Conservation (phyloP, 148 eudicot species). For the Beta vulgaris region DNA sequence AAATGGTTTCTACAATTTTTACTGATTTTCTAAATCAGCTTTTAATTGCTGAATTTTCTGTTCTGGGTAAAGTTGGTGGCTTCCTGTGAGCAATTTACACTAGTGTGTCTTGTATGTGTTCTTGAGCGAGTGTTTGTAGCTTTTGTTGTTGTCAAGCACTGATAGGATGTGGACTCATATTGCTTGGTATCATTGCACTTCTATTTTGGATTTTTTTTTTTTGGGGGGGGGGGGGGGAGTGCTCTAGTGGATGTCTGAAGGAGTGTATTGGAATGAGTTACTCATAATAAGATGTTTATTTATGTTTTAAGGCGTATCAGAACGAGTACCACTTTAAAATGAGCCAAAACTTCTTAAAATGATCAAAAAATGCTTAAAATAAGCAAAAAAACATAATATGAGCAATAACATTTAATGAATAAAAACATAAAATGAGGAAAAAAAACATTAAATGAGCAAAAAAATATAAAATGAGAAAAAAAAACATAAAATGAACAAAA, state of each 20-base stretch:
- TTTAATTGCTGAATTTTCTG: neutral
- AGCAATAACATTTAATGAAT: too few species aligned
- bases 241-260: neutral
- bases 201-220: neutral
- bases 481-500: too few species aligned
- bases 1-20: neutral
- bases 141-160: neutral
- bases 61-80: neutral
- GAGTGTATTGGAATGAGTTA: slow-evolving; percentile 2
- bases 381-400: too few species aligned
- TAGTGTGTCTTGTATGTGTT: neutral
- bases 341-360: too few species aligned
- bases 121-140: neutral
- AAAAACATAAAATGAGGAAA: too few species aligned
- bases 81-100: neutral
- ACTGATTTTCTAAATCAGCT: neutral
- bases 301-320: too few species aligned
- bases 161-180: neutral
- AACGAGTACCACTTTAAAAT: too few species aligned
- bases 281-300: neutral
- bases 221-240: neutral
- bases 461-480: too few species aligned
- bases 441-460: too few species aligned
- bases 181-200: neutral
- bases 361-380: too few species aligned